phyloP scores from a whole-genome alignment of 73 alveolate genomes.

The Loxodes magnus region DNA sequence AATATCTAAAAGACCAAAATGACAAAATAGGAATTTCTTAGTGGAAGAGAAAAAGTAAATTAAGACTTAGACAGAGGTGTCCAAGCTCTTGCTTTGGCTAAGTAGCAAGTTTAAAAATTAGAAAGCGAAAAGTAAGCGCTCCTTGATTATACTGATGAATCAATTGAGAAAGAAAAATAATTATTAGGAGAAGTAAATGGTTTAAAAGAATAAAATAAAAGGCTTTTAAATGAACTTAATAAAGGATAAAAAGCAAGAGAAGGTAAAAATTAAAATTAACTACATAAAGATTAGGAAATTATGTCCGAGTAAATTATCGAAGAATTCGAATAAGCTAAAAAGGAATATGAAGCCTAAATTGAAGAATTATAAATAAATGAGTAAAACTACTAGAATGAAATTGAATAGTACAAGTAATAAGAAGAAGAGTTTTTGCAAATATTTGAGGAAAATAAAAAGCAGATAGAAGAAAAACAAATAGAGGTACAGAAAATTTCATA shows the following conservation, averaged over 20 bases:
- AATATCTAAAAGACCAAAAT: not conserved
- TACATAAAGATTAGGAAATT: too few relatives aligned
- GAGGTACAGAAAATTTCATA: too few relatives aligned
- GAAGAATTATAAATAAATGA: not conserved
- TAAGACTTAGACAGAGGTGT: conserved; percentile 2
- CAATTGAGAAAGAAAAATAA: conserved; percentile 13
- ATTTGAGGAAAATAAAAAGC: too few relatives aligned
- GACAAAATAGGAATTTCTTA: not conserved
- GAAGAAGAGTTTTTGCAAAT: not conserved
- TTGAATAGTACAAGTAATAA: not conserved
- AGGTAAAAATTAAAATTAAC: not conserved
- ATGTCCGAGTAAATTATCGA: not conserved
- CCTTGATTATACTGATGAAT: conserved; percentile 43
- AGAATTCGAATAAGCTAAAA: not conserved
- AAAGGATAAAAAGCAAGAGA: not conserved
- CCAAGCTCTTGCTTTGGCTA: conserved; percentile 6
- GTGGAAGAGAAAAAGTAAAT: conserved; percentile 1
- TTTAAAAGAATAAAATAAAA: not conserved
- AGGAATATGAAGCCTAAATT: not conserved
- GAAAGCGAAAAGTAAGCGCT: conserved; percentile 44
- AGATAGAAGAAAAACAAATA: too few relatives aligned
- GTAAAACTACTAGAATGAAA: not conserved
- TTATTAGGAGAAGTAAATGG: not conserved
- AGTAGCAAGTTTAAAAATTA: conserved; percentile 12
- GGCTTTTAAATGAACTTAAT: not conserved